Conservation (phyloP, 441 rosid genomes). For the Brassica hybrid region DNA sequence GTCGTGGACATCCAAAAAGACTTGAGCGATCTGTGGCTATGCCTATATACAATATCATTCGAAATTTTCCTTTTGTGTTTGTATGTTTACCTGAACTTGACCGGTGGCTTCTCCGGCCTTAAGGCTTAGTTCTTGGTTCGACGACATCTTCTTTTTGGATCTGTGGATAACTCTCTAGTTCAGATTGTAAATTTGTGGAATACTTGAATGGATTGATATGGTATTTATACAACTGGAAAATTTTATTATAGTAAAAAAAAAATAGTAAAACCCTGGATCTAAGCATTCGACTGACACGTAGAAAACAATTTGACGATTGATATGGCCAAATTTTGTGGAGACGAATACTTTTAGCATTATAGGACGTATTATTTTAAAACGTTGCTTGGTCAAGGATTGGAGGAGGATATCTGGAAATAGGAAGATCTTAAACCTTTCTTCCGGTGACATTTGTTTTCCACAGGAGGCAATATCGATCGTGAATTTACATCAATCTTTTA, state of each 20-base stretch:
- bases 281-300: slow-evolving; percentile 27
- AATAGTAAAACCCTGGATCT: slow-evolving; percentile 17
- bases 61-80: neutral
- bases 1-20: neutral
- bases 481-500: neutral
- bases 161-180: neutral
- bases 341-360: slow-evolving; percentile 19
- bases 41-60: neutral
- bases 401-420: neutral
- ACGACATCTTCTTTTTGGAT: slow-evolving; percentile 29
- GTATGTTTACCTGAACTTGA: slow-evolving; percentile 39
- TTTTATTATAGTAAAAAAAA: neutral
- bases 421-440: neutral
- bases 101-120: slow-evolving; percentile 37
- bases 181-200: neutral
- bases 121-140: slow-evolving; percentile 37
- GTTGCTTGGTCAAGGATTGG: slow-evolving; percentile 28
- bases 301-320: slow-evolving; percentile 10
- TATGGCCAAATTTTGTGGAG: slow-evolving; percentile 30
- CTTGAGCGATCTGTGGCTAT: no score
- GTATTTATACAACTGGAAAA: slow-evolving; percentile 32
- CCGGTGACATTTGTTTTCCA: no score
- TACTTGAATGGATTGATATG: slow-evolving; percentile 22
- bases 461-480: no score
- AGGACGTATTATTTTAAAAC: slow-evolving; percentile 16